phyloP scores from a whole-genome alignment of 2,329 filamentous ascomycete species.

The Microsporum canis region DNA sequence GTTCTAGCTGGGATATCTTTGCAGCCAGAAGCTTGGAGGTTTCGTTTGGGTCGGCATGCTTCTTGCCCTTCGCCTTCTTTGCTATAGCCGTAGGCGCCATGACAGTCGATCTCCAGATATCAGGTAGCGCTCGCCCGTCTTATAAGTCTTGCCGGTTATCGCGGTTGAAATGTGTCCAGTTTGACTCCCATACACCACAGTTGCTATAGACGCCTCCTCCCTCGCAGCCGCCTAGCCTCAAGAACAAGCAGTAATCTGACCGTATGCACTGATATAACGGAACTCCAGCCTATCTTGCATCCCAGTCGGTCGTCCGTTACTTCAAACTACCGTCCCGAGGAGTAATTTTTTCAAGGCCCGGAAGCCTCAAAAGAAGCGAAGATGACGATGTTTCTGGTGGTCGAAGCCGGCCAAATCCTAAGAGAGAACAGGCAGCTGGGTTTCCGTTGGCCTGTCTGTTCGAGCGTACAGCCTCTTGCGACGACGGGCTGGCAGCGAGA shows the following conservation, averaged over 20 bases:
- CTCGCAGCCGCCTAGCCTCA: not conserved
- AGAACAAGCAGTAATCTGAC: not conserved
- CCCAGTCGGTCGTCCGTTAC: not conserved
- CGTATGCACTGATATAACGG: not conserved
- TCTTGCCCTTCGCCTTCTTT: constrained; percentile 79
- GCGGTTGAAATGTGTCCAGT: not conserved
- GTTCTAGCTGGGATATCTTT: constrained; percentile 89
- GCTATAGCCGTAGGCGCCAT: constrained; percentile 42
- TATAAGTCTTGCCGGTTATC: constrained; percentile 1
- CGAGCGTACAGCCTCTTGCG: not conserved
- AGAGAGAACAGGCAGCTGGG: not conserved
- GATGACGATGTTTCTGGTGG: not conserved
- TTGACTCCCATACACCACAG: not conserved
- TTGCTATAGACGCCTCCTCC: not conserved
- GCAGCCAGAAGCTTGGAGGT: constrained; percentile 84
- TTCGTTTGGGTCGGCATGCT: constrained; percentile 71
- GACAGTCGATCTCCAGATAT: constrained; percentile 7
- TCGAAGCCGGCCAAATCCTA: not conserved
- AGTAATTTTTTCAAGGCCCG: not conserved
- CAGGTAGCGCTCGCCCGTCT: constrained; percentile 6
- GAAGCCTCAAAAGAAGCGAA: not conserved
- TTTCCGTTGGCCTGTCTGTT: not conserved
- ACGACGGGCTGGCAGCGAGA: not conserved
- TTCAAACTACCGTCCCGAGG: not conserved
- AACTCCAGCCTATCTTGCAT: not conserved